Base-by-base conservation (phyloP, 805 yeast species). In the Suhomyces sp. region DNA sequence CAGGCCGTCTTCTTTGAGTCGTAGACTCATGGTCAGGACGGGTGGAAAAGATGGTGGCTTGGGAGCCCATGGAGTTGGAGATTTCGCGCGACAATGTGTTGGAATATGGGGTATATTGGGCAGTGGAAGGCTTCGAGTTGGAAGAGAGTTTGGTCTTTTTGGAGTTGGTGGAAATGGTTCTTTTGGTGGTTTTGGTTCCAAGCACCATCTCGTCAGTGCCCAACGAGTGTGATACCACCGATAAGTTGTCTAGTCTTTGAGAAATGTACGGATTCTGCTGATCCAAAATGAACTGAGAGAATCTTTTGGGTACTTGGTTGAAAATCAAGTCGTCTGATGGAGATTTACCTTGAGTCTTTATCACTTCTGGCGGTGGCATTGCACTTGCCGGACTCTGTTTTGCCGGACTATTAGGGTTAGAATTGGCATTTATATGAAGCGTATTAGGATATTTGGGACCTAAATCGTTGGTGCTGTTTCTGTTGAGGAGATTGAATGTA, bases 21-120 rank as follows among this genome's bases (percentile, higher is more conserved):
- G 41, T 37, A 5, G 44, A 41, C 5, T 43, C 47, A 12, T 37
- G 61, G 17, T 59, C 65, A 12, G 57, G 61, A 52, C 76, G 59
- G 8, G 78, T 74, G n/a, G 77, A 72, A 55, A 74, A 74, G 33
- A 74, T 74, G 0, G 79, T 75, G 22, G 75, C 78, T 55, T 73
- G 78, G 0, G 77, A 72, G 4, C 72, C 77, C 74, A 69, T 67
- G 49, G 72, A 68, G 43, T 65, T 62, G 45, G 76, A 69, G 33
- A 71, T 68, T 41, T 67, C 70, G 22, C 68, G 51, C 6, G 62
- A 54, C 6, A 51, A 44, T 5, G 49, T 35, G 17, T 20, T 19
- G 24, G 50, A 41, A 43, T 20, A 27, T 13, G 51, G 40, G 43
- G 45, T 47, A 12, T 48, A 17, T 15, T 40, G 41, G 19, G 46